Evolutionary conservation across 352 stramenopile genomes (phyloP), one percentile per base, ranked within the genome.

Genomic region (Phytophthora fragariaefolia): DNA sequence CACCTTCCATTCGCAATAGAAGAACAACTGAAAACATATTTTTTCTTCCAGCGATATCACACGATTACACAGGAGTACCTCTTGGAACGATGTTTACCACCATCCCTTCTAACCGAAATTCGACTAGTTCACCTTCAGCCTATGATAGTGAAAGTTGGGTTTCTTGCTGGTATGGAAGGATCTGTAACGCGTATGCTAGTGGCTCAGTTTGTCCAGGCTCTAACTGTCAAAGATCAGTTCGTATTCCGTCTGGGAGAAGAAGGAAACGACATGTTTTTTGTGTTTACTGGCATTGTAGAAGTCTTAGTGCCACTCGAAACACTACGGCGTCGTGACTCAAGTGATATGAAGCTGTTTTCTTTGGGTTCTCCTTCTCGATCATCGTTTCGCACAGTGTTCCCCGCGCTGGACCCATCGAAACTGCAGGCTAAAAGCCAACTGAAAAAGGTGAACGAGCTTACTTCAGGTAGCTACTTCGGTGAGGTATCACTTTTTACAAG

Each of bases 371-470:
- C 59, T 1, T 59, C 54, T 10, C 72, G 51, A 1, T 55, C 62
- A 8, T 66, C 63, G 18, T 67, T 71, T 30, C 66, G 43, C 30
- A 76, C 54, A 1, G 52, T 63, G 34, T 72, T 69, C 38, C 70
- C 60, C 1, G 57, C 30, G 2, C 40, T 62, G 6, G 58, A 80
- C 24, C 43, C 66, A 6, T 66, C 65, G 17, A 76, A 76, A 34
- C 22, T 66, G 26, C 67, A 75, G 8, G 30, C 56, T 2, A 69
- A 71, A 63, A 45, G 53, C 3, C 65, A 77, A 9, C 26, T 84
- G 47, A 82, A 78, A 20, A 90, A 88, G 55, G 77, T 90, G 1
- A 88, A 82, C 30, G 79, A 90, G 51, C 74, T 90, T n/a, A 73
- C 67, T 0, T 66, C 76, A 0, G 79, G 81, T 15, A 77, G 69